A percentile compares a stretch with the other conserved stretches of the same genome.
Evolutionary conservation across 2,329 filamentous ascomycete species (phyloP).

Genomic region (Nemania abortiva): DNA sequence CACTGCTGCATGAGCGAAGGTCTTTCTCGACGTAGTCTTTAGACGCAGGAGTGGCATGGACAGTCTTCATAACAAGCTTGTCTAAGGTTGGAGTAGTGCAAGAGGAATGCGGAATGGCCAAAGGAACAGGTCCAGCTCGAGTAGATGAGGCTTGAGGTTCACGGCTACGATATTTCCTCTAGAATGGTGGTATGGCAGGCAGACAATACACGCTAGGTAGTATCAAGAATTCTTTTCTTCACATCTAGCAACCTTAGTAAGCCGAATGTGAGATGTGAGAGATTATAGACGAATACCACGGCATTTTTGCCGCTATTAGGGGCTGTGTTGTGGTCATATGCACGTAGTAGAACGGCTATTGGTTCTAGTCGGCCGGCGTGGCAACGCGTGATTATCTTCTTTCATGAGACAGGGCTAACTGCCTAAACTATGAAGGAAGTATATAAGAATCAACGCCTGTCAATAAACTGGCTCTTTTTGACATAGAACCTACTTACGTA

Average conservation of each 20-base stretch:
- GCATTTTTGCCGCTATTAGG: background rate
- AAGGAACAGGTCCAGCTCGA: conserved; percentile 27
- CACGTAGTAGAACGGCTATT: background rate
- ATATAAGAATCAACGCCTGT: conserved; percentile 1
- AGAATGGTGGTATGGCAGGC: conserved; percentile 40
- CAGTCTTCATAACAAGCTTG: conserved; percentile 14
- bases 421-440: background rate
- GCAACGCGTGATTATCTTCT: conserved; percentile 14
- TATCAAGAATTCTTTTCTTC: conserved; percentile 44
- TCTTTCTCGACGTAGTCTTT: background rate
- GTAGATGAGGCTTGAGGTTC: conserved; percentile 17
- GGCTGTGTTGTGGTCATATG: conserved; percentile 38
- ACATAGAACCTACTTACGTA: background rate
- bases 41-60: background rate
- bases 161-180: conserved; percentile 11
- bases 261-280: conserved; percentile 13
- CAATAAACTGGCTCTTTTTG: background rate
- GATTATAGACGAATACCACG: background rate
- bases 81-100: conserved; percentile 3
- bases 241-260: background rate
- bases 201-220: conserved; percentile 50
- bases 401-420: conserved; percentile 1
- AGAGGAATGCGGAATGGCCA: background rate
- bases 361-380: conserved; percentile 2
- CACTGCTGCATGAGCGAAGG: background rate